Base-by-base conservation (phyloP, 2,329 filamentous ascomycete species). In the Tolypocladium tundrense region DNA sequence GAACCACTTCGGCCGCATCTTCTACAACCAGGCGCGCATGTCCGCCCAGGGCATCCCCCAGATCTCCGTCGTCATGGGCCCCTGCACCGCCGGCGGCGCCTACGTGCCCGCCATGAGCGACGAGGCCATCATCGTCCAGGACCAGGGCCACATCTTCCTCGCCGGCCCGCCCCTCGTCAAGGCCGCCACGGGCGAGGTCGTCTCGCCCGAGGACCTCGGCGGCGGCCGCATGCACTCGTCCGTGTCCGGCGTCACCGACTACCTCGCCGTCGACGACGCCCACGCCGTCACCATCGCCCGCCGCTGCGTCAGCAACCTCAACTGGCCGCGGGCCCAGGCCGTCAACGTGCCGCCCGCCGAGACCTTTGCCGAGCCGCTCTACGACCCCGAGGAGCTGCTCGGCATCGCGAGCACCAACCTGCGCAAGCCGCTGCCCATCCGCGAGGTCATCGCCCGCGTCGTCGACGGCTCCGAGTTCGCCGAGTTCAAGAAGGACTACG, bases 81-180 rank as follows among this genome's bases (percentile, higher is more conserved):
- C 93, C 50, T 99, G 94, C 75, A 99, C 94, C 1, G 93, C 93
- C 1, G 93, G 93, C 55, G 93, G 93, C 53, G 93, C 93, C 31
- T 97, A 99, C 70, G 92, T 97, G 13, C 93, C 93, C 13, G 91
- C 90, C 67, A 97, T 99, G 93, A 93, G 89, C 60, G 94, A 97
- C 70, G 94, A 97, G 79, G 91, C 86, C 69, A 97, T 99, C 72
- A 97, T 99, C 63, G 94, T 97, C 43, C 86, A 91, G 68, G 88
- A 92, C 56, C 92, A 97, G 72, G 93, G 93, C n/a, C 92, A 96
- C 64, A 96, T 99, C 70, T 99, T 97, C 78, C 84, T 99, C 2
- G 93, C 93, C 1, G 94, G 93, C 0, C 93, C 93, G 21, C 93
- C 94, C 0, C 80, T 99, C 1, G 94, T 99, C 62, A 96, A 97